A percentile compares a stretch with the other conserved stretches of the same genome.
Evolutionary conservation across 2,329 filamentous ascomycete genomes (phyloP).

Genomic region (Magnaporthales sp.): DNA sequence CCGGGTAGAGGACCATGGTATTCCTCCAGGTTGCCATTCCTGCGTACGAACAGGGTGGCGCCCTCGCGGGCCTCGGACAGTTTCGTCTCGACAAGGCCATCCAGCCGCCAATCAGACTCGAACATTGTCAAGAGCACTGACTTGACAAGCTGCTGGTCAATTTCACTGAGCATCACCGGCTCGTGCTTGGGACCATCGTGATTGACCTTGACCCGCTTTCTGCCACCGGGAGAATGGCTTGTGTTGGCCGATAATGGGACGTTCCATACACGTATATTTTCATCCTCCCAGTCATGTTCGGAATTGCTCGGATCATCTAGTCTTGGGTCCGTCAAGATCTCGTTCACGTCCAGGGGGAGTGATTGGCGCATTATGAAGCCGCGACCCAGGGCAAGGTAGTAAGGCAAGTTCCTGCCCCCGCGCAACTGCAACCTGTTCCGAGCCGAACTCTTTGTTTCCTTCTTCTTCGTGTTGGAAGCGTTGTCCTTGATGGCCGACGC

Average conservation of each 20-base stretch:
- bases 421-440: conserved; percentile 51
- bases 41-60: conserved; percentile 59
- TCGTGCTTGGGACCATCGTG: neutral
- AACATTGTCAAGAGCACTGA: conserved; percentile 69
- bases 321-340: conserved; percentile 46
- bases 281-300: conserved; percentile 53
- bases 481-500: conserved; percentile 9
- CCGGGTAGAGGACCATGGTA: conserved; percentile 63
- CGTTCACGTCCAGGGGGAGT: conserved; percentile 62
- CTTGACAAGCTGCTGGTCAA: conserved; percentile 12
- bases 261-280: conserved; percentile 76
- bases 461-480: conserved; percentile 8
- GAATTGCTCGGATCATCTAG: conserved; percentile 14
- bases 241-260: conserved; percentile 28
- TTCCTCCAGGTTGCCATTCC: conserved; percentile 53
- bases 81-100: conserved; percentile 57
- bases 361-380: conserved; percentile 81
- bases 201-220: conserved; percentile 20
- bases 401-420: conserved; percentile 70
- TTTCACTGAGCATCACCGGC: neutral
- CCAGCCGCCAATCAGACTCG: conserved; percentile 64
- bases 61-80: conserved; percentile 60
- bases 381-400: conserved; percentile 73
- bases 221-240: conserved; percentile 47
- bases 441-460: neutral